These are phyloP conservation scores for Cyberlindnera petersonii DNA, from an alignment of 805 yeast genomes.

Conservation along the genomic window DNA sequence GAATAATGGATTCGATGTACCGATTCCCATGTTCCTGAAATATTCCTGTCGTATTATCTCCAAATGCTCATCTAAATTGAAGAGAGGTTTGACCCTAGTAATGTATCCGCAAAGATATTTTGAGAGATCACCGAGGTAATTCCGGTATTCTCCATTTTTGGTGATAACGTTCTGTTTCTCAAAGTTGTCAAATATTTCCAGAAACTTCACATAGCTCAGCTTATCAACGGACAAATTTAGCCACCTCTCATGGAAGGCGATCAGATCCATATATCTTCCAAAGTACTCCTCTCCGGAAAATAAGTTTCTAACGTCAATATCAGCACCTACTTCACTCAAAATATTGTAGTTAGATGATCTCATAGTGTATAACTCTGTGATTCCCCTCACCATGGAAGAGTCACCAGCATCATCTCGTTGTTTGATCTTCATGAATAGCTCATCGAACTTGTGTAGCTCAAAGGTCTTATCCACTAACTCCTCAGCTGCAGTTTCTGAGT, in stretches of 20 bases:
- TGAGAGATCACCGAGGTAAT: constrained; percentile 40
- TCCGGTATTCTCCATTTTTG: constrained; percentile 24
- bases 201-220: constrained; percentile 46
- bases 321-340: constrained; percentile 47
- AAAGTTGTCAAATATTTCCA: constrained; percentile 42
- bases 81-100: constrained; percentile 45
- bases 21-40: constrained; percentile 1
- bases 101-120: constrained; percentile 49
- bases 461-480: constrained; percentile 25
- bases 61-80: constrained; percentile 33
- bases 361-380: constrained; percentile 18
- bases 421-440: constrained; percentile 30
- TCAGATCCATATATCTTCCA: constrained; percentile 63
- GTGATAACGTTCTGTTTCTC: constrained; percentile 24
- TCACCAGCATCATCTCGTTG: constrained; percentile 28
- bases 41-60: constrained; percentile 17
- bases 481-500: not conserved
- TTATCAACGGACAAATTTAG: constrained; percentile 39
- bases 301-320: constrained; percentile 42
- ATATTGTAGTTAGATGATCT: constrained; percentile 27
- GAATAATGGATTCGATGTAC: constrained; percentile 32
- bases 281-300: constrained; percentile 59
- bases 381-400: constrained; percentile 23
- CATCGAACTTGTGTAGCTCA: constrained; percentile 37
- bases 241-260: constrained; percentile 49